Conservation (phyloP, 192 early-diverging fungal species). For the Coemansia sp. region DNA sequence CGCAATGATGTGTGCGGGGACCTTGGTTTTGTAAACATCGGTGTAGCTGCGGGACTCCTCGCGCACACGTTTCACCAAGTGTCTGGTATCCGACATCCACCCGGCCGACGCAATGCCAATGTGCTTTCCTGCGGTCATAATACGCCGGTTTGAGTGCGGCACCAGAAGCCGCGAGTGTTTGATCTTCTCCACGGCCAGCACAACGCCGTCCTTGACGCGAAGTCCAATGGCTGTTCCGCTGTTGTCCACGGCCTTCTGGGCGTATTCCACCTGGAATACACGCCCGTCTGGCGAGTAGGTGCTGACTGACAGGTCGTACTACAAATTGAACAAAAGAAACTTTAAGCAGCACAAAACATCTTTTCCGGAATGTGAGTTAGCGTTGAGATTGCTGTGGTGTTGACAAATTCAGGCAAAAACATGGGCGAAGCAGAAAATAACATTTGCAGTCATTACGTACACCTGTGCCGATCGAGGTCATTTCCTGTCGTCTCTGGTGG, state of each 20-base stretch:
- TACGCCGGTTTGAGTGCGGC: conserved; percentile 88
- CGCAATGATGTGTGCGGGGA: conserved; percentile 91
- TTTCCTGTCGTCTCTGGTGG: conserved; percentile 25
- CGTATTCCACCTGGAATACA: conserved; percentile 99
- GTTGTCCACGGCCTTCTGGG: conserved; percentile 96
- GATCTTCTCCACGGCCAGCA: conserved; percentile 95
- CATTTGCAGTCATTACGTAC: conserved; percentile 56
- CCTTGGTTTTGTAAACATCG: conserved; percentile 76
- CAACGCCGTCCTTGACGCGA: conserved; percentile 91
- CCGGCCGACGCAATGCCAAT: conserved; percentile 94
- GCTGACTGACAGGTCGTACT: conserved; percentile 97
- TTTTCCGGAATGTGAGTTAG: neutral
- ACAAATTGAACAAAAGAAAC: conserved; percentile 5
- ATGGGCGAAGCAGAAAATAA: neutral
- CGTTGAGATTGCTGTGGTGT: neutral
- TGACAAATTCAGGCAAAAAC: too few relatives aligned
- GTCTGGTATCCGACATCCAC: conserved; percentile 87
- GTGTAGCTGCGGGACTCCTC: conserved; percentile 91
- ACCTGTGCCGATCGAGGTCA: conserved; percentile 92
- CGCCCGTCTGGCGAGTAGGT: conserved; percentile 99
- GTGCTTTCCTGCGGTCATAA: conserved; percentile 87
- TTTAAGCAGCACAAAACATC: neutral
- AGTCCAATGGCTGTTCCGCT: conserved; percentile 96
- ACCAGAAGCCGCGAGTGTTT: conserved; percentile 93
- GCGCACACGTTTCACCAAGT: conserved; percentile 84